These are phyloP conservation scores for Microbotryum intermedium DNA, from an alignment of 1,284 basidiomycete genomes.

Conservation along the genomic window DNA sequence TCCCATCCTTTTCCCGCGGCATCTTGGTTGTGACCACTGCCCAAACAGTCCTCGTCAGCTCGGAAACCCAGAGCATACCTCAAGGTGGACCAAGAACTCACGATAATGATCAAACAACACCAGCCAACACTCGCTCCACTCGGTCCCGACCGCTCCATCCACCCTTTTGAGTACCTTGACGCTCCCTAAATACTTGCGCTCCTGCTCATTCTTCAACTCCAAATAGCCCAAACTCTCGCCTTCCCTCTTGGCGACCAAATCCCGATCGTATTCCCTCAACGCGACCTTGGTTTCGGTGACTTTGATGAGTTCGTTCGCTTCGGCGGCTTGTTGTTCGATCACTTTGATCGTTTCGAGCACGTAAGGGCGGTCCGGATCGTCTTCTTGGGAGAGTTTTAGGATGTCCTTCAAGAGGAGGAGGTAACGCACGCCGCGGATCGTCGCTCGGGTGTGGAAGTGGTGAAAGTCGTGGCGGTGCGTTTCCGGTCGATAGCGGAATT, in stretches of 20 bases:
- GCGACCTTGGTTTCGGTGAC: slow-evolving; percentile 79
- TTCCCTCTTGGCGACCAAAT: slow-evolving; percentile 60
- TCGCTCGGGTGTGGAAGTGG: slow-evolving; percentile 78
- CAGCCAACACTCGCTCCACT: slow-evolving; percentile 77
- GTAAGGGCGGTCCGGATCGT: slow-evolving; percentile 66
- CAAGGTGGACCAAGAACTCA: slow-evolving; percentile 46
- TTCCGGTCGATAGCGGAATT: slow-evolving; percentile 61
- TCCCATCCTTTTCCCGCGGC: slow-evolving; percentile 50
- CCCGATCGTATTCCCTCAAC: slow-evolving; percentile 71
- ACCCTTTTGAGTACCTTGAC: slow-evolving; percentile 74
- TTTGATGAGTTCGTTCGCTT: slow-evolving; percentile 71
- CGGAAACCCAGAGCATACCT: too few species aligned
- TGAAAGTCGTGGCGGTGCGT: slow-evolving; percentile 74
- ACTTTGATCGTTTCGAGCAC: slow-evolving; percentile 77
- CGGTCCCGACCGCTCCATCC: slow-evolving; percentile 51
- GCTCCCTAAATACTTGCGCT: slow-evolving; percentile 69
- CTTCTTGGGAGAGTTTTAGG: slow-evolving; percentile 55
- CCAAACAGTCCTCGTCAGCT: neutral
- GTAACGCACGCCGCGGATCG: slow-evolving; percentile 79
- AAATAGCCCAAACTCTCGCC: slow-evolving; percentile 42
- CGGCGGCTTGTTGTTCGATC: slow-evolving; percentile 58
- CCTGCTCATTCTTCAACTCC: slow-evolving; percentile 66
- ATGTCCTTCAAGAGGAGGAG: slow-evolving; percentile 74
- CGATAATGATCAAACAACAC: slow-evolving; percentile 88
- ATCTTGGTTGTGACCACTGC: slow-evolving; percentile 80